Conservation (phyloP, 2,329 filamentous ascomycete genomes). For the Coniochaeta sp. region DNA sequence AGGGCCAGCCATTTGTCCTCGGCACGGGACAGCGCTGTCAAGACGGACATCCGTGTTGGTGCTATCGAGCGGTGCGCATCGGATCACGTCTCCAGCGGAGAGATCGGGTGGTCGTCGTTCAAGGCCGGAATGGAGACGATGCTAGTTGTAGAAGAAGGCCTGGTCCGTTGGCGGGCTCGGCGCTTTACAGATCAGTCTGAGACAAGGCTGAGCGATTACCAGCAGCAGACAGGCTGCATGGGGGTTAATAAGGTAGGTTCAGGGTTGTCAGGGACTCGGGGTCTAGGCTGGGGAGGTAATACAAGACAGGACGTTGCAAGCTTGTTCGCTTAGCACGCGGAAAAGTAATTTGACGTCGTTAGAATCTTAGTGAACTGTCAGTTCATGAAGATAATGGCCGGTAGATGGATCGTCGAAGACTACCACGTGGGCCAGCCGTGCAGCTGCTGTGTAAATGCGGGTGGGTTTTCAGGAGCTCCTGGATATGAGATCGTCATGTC, state of each 20-base stretch:
- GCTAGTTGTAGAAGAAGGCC: not conserved
- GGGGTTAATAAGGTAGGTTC: not conserved
- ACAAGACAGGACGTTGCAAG: not conserved
- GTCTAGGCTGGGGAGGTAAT: not conserved
- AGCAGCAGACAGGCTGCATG: not conserved
- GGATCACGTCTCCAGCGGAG: not conserved
- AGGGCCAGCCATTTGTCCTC: slow-evolving; percentile 27
- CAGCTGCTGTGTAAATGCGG: too few species aligned
- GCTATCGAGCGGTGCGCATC: slow-evolving; percentile 2
- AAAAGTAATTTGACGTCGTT: not conserved
- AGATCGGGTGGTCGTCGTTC: not conserved
- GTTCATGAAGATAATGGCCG: not conserved
- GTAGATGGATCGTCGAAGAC: not conserved
- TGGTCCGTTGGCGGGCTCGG: not conserved
- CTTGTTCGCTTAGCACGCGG: not conserved
- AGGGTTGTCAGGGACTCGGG: not conserved
- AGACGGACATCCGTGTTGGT: slow-evolving; percentile 18
- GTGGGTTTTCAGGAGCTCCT: not conserved
- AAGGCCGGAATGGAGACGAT: not conserved
- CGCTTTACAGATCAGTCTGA: not conserved
- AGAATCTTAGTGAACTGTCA: not conserved
- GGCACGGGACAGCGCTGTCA: slow-evolving; percentile 16
- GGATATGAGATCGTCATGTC: not conserved
- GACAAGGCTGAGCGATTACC: not conserved
- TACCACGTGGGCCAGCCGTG: not conserved